Evolutionary conservation across 2,329 filamentous ascomycete species (phyloP).

Genomic region (Sarocladiaceae sp.): DNA sequence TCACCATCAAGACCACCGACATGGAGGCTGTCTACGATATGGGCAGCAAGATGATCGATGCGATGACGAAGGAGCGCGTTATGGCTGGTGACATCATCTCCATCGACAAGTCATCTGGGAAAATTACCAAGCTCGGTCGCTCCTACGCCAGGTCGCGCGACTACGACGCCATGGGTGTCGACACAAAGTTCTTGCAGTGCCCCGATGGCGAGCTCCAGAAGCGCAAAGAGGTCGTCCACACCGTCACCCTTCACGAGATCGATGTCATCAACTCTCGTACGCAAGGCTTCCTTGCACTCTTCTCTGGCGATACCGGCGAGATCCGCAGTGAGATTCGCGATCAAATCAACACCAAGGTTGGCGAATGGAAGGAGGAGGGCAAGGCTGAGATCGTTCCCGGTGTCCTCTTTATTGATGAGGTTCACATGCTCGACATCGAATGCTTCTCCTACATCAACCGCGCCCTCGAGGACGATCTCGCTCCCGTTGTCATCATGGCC

Average conservation of each 20-base stretch:
- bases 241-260: constrained; percentile 94
- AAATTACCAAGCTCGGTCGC: constrained; percentile 94
- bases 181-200: constrained; percentile 97
- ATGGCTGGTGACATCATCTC: constrained; percentile 98
- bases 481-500: constrained; percentile 98
- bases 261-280: constrained; percentile 99
- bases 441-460: constrained; percentile 99
- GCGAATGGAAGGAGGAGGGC: constrained; percentile 98
- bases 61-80: constrained; percentile 98
- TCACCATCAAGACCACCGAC: constrained; percentile 98
- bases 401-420: constrained; percentile 96
- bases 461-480: constrained; percentile 88
- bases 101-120: constrained; percentile 97
- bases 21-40: constrained; percentile 99
- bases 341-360: constrained; percentile 98
- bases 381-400: constrained; percentile 98
- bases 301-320: constrained; percentile 96
- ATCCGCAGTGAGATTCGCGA: constrained; percentile 96
- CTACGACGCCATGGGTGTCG: constrained; percentile 98
- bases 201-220: constrained; percentile 97
- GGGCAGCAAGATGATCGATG: constrained; percentile 99
- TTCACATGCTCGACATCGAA: constrained; percentile 99
- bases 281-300: constrained; percentile 95
- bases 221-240: constrained; percentile 94
- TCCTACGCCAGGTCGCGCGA: constrained; percentile 93